phyloP scores from a whole-genome alignment of 805 yeast species.

The Sugiyamaella lignohabitans region DNA sequence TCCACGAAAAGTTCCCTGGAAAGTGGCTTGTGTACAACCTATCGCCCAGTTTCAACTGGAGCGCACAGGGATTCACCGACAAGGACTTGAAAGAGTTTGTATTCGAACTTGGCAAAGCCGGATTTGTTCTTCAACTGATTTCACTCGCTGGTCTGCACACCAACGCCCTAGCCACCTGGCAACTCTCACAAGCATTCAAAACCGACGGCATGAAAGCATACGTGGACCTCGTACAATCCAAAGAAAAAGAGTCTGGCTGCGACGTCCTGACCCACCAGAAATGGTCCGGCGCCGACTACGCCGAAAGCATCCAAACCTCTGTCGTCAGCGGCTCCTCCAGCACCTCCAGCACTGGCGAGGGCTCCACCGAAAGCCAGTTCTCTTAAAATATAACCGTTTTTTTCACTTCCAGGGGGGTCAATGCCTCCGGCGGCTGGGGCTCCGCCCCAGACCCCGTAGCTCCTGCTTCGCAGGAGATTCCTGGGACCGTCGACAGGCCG shows the following conservation, averaged over 20 bases:
- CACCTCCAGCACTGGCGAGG: slow-evolving; percentile 40
- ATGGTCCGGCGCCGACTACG: slow-evolving; percentile 57
- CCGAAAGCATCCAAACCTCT: slow-evolving; percentile 39
- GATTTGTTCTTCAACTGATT: slow-evolving; percentile 53
- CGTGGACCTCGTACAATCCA: slow-evolving; percentile 45
- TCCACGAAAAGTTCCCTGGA: slow-evolving; percentile 44
- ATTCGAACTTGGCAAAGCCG: slow-evolving; percentile 48
- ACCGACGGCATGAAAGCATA: slow-evolving; percentile 55
- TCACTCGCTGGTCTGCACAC: slow-evolving; percentile 56
- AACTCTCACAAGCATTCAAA: slow-evolving; percentile 43
- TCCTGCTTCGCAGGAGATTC: too few species aligned
- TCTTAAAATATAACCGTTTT: too few species aligned
- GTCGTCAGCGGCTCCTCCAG: slow-evolving; percentile 41
- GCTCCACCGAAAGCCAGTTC: slow-evolving; percentile 36
- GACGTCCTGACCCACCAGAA: slow-evolving; percentile 55
- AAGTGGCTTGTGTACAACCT: slow-evolving; percentile 55
- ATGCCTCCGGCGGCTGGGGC: too few species aligned
- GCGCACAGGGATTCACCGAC: slow-evolving; percentile 47
- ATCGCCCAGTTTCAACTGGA: slow-evolving; percentile 58
- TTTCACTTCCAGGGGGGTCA: too few species aligned
- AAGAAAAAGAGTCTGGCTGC: slow-evolving; percentile 41
- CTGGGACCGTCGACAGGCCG: too few species aligned
- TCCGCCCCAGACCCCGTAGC: too few species aligned
- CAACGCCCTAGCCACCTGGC: slow-evolving; percentile 46
- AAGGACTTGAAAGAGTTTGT: slow-evolving; percentile 43